These are phyloP conservation scores for Aeminium ludgeri DNA, from an alignment of 495 filamentous ascomycete species.

Conservation along the genomic window DNA sequence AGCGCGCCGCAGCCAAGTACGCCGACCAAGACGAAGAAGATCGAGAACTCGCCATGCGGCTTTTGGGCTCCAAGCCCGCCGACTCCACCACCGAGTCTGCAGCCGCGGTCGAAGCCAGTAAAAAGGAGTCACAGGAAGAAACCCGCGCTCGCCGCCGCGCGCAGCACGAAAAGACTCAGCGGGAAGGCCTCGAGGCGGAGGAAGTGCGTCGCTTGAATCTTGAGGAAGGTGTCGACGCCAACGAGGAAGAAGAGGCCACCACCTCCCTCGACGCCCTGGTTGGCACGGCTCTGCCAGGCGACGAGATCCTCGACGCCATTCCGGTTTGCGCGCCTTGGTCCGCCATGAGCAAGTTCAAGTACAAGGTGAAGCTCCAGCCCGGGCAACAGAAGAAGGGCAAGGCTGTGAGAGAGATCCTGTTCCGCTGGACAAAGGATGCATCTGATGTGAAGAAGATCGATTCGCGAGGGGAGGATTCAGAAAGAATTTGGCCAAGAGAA, in stretches of 20 bases:
- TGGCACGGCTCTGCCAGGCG: slow-evolving; percentile 58
- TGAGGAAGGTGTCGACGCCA: slow-evolving; percentile 28
- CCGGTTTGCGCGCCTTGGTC: slow-evolving; percentile 83
- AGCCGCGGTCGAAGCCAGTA: slow-evolving; percentile 35
- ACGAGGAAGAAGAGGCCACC: slow-evolving; percentile 35
- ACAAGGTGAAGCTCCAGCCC: slow-evolving; percentile 84
- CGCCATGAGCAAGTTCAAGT: slow-evolving; percentile 62
- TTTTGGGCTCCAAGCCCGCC: slow-evolving; percentile 56
- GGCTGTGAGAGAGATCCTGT: slow-evolving; percentile 73
- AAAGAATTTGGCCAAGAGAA: slow-evolving; percentile 68
- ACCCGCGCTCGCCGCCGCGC: slow-evolving; percentile 53
- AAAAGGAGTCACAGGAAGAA: slow-evolving; percentile 36
- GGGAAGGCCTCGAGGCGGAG: slow-evolving; percentile 43
- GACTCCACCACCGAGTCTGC: slow-evolving; percentile 36
- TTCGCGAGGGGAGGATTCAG: slow-evolving; percentile 39
- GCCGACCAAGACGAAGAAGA: slow-evolving; percentile 91
- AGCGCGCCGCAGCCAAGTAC: slow-evolving; percentile 81
- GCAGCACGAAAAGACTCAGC: slow-evolving; percentile 58
- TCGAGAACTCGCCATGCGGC: slow-evolving; percentile 57
- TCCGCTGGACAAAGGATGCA: slow-evolving; percentile 47
- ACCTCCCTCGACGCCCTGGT: slow-evolving; percentile 56
- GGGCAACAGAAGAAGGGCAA: slow-evolving; percentile 86
- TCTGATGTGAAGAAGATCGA: slow-evolving; percentile 36
- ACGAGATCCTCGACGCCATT: slow-evolving; percentile 80
- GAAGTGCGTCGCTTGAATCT: slow-evolving; percentile 33